Base-by-base conservation (phyloP, 495 filamentous ascomycete species). In the Coniosporium apollinis region DNA sequence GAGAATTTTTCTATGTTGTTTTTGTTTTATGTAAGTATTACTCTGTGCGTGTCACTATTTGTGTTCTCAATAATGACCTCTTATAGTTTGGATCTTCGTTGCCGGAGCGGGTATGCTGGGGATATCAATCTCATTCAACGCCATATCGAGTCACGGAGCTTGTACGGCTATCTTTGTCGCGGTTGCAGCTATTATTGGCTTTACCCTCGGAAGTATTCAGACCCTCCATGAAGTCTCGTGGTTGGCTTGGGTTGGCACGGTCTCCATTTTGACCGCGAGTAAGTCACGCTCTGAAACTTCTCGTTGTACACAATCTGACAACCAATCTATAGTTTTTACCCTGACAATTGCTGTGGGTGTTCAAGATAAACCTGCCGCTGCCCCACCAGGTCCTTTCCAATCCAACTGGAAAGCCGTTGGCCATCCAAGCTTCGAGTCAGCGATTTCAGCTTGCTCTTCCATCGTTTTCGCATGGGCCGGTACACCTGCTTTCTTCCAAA, bases 91-190 rank as follows among this genome's bases (percentile, higher is more conserved):
- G n/a, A n/a, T n/a, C n/a, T n/a, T n/a, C n/a, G n/a, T n/a, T n/a
- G 44, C 60, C 18, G 63, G 58, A 1, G 61, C 65, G 0, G 61
- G 66, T 5, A 64, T 69, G 18, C 53, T 70, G 13, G 60, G 60
- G 0, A 54, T 67, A 5, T 70, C 66, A 0, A 55, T 63, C 1
- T 66, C 56, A 0, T 42, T 69, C 21, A 72, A 70, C 39, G 58
- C 65, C 1, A 47, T 67, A 4, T 67, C 64, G 0, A 46, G 51
- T 6, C 64, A 70, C 38, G 56, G 54, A 0, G 44, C 54, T 4
- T 70, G 64, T 36, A 69, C 65, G 1, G 59, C 62, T 7, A 65
- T 56, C 57, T 62, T 44, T 34, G 39, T 45, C 10, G 49, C 59
- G 30, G 20, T 62, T 26, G 47, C 53, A 9, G 49, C 34, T 9